Evolutionary conservation across 345 rosid genomes (phyloP).

Genomic region (Boechera stricta): DNA sequence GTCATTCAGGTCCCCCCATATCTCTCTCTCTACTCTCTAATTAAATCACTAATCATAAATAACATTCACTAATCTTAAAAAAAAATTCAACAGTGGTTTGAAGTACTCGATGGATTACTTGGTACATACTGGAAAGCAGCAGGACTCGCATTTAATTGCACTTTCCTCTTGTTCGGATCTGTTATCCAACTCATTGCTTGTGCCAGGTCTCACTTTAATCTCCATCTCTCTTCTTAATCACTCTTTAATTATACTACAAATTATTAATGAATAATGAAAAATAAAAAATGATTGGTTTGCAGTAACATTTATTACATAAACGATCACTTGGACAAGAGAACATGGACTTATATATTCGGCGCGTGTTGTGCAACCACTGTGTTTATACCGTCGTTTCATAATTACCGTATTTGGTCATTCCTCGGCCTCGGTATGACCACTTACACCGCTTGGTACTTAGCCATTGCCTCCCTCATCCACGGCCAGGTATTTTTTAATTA

Average conservation of each 20-base stretch:
- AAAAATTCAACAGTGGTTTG: conserved; percentile 76
- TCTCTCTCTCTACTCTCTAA: not conserved
- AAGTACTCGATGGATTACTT: conserved; percentile 92
- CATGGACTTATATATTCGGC: conserved; percentile 99
- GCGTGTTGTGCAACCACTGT: conserved; percentile 99
- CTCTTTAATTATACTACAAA: not conserved
- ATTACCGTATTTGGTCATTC: conserved; percentile 98
- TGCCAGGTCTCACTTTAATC: conserved; percentile 63
- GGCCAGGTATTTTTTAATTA: conserved; percentile 66
- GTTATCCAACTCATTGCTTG: conserved; percentile 98
- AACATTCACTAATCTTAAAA: not conserved
- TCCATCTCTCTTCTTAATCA: not conserved
- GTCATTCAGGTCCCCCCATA: conserved; percentile 68
- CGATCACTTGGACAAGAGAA: conserved; percentile 93
- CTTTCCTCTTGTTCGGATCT: conserved; percentile 95
- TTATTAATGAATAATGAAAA: conserved; percentile 13
- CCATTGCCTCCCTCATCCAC: conserved; percentile 75
- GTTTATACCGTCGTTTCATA: conserved; percentile 96
- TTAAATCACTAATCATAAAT: not conserved
- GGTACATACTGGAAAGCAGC: conserved; percentile 96
- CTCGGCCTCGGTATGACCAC: conserved; percentile 99
- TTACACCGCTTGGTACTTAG: conserved; percentile 98
- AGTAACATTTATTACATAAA: conserved; percentile 98
- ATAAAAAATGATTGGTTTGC: conserved; percentile 26
- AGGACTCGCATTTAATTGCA: conserved; percentile 98